These are phyloP conservation scores for Triticum urartu DNA, from an alignment of 176 grass and related monocot species.

Conservation along the genomic window DNA sequence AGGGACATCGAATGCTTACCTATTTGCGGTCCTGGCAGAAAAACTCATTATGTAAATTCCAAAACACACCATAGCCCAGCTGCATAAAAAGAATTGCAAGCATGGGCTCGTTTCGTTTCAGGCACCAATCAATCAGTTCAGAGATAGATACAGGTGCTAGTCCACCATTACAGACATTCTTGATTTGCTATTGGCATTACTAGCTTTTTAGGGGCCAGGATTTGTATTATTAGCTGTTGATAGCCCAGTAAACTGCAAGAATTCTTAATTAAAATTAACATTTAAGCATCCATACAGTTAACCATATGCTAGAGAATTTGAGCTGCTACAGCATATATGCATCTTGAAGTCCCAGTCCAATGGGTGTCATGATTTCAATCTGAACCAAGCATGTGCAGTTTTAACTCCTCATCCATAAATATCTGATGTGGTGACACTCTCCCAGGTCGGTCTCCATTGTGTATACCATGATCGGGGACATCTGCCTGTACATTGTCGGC, in stretches of 20 bases:
- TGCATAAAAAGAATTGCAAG: too few relatives aligned
- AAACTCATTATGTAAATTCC: too few relatives aligned
- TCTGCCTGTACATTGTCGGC: slow-evolving; percentile 89
- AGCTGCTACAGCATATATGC: neutral
- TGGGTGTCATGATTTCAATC: neutral
- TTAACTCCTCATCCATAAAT: neutral
- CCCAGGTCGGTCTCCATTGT: slow-evolving; percentile 91
- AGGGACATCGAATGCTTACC: too few relatives aligned
- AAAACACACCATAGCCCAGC: too few relatives aligned
- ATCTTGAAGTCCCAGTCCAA: neutral
- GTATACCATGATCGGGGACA: slow-evolving; percentile 83
- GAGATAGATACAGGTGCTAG: too few relatives aligned
- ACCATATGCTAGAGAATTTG: neutral
- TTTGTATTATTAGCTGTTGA: neutral
- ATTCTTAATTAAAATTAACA: neutral
- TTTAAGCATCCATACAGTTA: neutral
- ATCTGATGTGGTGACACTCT: neutral
- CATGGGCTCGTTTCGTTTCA: too few relatives aligned
- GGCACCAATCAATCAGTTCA: too few relatives aligned
- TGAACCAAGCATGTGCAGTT: neutral
- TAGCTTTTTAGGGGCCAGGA: too few relatives aligned
- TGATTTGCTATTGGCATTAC: neutral
- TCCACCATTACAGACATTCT: neutral
- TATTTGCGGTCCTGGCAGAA: too few relatives aligned
- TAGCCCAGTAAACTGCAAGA: neutral